These are phyloP conservation scores for Hemisphaericaspora xylanilytica DNA, from an alignment of 1,139 yeast species.

Conservation along the genomic window DNA sequence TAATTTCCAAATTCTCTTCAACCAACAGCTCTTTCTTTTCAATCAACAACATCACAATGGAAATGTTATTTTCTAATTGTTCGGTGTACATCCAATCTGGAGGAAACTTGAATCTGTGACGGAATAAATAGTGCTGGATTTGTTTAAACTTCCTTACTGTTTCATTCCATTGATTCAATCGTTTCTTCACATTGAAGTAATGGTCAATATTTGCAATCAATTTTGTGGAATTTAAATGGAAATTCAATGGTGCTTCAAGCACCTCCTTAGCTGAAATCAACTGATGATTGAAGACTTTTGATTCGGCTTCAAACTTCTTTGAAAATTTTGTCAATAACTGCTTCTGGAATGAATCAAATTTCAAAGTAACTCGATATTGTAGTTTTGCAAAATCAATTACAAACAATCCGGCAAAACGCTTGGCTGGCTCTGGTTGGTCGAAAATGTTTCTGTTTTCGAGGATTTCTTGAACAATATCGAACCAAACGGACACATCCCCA, in stretches of 20 bases:
- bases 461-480: slow-evolving; percentile 43
- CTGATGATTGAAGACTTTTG: slow-evolving; percentile 14
- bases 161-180: slow-evolving; percentile 27
- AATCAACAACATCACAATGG: slow-evolving; percentile 45
- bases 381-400: slow-evolving; percentile 50
- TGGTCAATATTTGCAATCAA: slow-evolving; percentile 19
- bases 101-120: slow-evolving; percentile 49
- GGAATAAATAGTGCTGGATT: slow-evolving; percentile 47
- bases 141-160: slow-evolving; percentile 23
- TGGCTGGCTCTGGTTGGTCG: slow-evolving; percentile 43
- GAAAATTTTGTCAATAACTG: slow-evolving; percentile 47
- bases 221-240: slow-evolving; percentile 16
- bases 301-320: slow-evolving; percentile 23
- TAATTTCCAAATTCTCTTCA: slow-evolving; percentile 40
- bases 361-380: slow-evolving; percentile 51
- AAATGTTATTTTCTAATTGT: slow-evolving; percentile 55
- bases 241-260: slow-evolving; percentile 20
- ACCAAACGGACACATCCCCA: slow-evolving; percentile 16
- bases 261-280: slow-evolving; percentile 17
- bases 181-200: slow-evolving; percentile 15
- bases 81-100: slow-evolving; percentile 60
- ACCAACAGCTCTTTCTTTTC: slow-evolving; percentile 36
- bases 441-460: slow-evolving; percentile 47
- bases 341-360: slow-evolving; percentile 59
- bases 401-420: slow-evolving; percentile 40